A percentile compares a stretch with the other conserved stretches of the same genome.
These are phyloP conservation scores for Eleusine indica DNA, from an alignment of 176 grass and related monocot genomes.

Conservation along the genomic window DNA sequence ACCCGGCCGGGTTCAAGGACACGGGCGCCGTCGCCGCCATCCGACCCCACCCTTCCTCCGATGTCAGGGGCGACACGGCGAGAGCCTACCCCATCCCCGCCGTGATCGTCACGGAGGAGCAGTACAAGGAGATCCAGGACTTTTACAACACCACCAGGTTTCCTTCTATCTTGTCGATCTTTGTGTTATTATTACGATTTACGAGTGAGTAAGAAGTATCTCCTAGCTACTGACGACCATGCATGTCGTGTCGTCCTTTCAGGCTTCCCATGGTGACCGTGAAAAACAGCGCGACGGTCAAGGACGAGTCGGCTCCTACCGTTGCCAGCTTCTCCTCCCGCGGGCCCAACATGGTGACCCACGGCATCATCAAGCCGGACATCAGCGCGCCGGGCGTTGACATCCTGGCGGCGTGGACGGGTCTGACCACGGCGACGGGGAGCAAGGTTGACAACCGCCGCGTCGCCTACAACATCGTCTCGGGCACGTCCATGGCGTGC, in stretches of 20 bases:
- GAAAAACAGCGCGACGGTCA: not conserved
- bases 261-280: conserved; percentile 6
- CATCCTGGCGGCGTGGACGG: conserved; percentile 38
- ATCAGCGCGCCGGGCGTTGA: conserved; percentile 14
- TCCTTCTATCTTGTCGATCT: not conserved
- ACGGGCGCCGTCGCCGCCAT: conserved; percentile 23
- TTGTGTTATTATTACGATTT: too few relatives aligned
- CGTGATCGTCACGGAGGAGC: fast-evolving
- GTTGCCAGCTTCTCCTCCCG: conserved; percentile 11
- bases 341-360: not conserved
- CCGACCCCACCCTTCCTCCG: fast-evolving
- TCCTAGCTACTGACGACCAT: too few relatives aligned
- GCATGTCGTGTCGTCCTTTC: not conserved
- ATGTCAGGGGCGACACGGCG: not conserved
- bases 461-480: conserved; percentile 48
- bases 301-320: not conserved
- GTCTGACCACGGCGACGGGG: not conserved
- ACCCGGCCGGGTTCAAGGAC: fast-evolving
- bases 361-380: conserved; percentile 22
- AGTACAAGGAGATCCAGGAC: not conserved
- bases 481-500: conserved; percentile 83
- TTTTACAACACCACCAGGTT: conserved; percentile 27
- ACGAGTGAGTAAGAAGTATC: too few relatives aligned
- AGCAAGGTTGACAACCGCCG: not conserved
- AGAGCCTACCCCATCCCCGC: not conserved